Evolutionary conservation across 495 filamentous ascomycete species (phyloP), one percentile per base, ranked within the genome.

Genomic region (Penicillium alfredii): DNA sequence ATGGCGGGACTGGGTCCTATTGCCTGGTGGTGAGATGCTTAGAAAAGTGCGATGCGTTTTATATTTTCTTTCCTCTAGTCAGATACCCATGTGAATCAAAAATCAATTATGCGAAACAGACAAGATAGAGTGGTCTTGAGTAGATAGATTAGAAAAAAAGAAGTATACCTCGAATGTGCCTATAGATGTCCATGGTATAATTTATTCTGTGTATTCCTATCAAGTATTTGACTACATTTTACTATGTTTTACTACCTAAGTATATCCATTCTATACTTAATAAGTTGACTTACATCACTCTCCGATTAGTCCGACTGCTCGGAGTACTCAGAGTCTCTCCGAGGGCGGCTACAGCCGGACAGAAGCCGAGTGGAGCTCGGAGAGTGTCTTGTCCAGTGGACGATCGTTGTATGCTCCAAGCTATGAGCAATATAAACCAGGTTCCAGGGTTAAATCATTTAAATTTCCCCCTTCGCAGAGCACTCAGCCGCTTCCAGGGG

Each of bases 1-100:
- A 68, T 72, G 58, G 60, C 64, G 24, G 70, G 69, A 28, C 49
- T 72, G 11, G 71, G 71, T 8, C 68, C 65, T 6, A 60, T 65
- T 8, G 58, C 65, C 2, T 74, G 71, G 71, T 74, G 71, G 71
- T 71, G 47, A 51, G 7, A 23, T 15, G 42, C 14, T 16, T 30
- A 14, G 9, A 4, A 9, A 4, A 14, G 16, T 23, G 7, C 17
- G 28, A 19, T 31, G 21, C 35, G 28, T 22, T 37, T 38, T 32
- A 16, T 24, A 42, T 44, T 49, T 47, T 30, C 25, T 41, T 51
- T 41, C 24, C 14, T 44, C 41, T 40, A 33, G 42, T 49, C 33
- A 49, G 45, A 53, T 53, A 53, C 49, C 49, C 49, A 45, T 42
- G 41, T 35, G 24, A 32, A 22, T 29, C 20, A 19, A 33, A 23